A percentile compares a stretch with the other conserved stretches of the same genome.
Evolutionary conservation across 805 yeast genomes (phyloP).

Genomic region (Candida xiaguanensis): DNA sequence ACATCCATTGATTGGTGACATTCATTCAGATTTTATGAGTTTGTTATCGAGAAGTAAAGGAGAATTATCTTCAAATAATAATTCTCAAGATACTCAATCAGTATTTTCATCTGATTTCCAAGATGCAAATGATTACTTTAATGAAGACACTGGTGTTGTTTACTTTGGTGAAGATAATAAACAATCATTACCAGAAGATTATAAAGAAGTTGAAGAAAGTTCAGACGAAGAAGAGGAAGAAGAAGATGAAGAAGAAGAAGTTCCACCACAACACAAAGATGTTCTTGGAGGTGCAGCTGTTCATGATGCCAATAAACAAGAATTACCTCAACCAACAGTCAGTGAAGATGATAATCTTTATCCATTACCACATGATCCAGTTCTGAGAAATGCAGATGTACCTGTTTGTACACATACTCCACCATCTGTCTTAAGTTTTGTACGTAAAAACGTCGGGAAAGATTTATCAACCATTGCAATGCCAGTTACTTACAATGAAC

Average conservation of each 20-base stretch:
- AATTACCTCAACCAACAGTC: conserved; percentile 11
- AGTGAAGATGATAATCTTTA: conserved; percentile 43
- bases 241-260: conserved; percentile 1
- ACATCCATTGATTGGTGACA: conserved; percentile 7
- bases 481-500: conserved; percentile 95
- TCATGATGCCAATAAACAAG: neutral
- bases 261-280: neutral
- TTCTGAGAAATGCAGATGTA: conserved; percentile 57
- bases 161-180: conserved; percentile 17
- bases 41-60: conserved; percentile 15
- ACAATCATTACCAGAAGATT: conserved; percentile 15
- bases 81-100: conserved; percentile 22
- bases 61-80: conserved; percentile 7
- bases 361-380: conserved; percentile 57
- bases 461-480: conserved; percentile 81
- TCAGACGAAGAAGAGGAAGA: conserved; percentile 15
- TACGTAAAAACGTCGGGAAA: conserved; percentile 89
- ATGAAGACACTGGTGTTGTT: conserved; percentile 55
- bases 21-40: conserved; percentile 19
- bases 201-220: conserved; percentile 15
- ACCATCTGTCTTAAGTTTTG: conserved; percentile 74
- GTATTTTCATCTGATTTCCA: conserved; percentile 32
- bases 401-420: conserved; percentile 62
- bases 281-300: neutral
- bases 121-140: conserved; percentile 69